These are phyloP conservation scores for Protomyces inundatus DNA, from an alignment of 1,139 yeast species.

Conservation along the genomic window DNA sequence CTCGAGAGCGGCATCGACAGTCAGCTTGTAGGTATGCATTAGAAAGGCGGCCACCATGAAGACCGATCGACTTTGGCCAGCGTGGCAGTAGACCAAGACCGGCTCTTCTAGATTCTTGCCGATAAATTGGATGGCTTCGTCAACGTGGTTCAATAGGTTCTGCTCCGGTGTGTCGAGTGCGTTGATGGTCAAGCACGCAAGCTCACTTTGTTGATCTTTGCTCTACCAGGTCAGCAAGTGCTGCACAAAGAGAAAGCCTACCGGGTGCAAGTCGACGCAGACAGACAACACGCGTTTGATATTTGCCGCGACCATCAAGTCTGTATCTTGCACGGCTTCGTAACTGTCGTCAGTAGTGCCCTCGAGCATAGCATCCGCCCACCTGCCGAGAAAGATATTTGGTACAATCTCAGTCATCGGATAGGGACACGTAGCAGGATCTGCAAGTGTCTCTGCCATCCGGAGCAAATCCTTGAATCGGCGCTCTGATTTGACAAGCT, in stretches of 20 bases:
- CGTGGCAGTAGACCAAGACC: slow-evolving; percentile 45
- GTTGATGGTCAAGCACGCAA: not conserved
- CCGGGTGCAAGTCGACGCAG: slow-evolving; percentile 7
- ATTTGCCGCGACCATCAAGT: slow-evolving; percentile 9
- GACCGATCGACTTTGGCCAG: slow-evolving; percentile 81
- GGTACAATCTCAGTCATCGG: not conserved
- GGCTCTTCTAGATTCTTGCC: slow-evolving; percentile 32
- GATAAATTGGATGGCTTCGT: slow-evolving; percentile 60
- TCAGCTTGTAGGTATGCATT: slow-evolving; percentile 64
- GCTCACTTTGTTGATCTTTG: not conserved
- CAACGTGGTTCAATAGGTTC: slow-evolving; percentile 59
- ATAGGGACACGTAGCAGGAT: no score
- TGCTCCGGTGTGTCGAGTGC: slow-evolving; percentile 33
- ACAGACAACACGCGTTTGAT: slow-evolving; percentile 31
- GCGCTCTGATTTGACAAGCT: no score
- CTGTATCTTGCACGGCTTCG: slow-evolving; percentile 28
- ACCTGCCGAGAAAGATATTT: not conserved
- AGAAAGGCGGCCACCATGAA: slow-evolving; percentile 68
- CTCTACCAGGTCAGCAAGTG: not conserved
- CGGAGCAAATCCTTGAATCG: no score
- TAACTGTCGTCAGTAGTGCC: not conserved
- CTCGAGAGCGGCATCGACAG: slow-evolving; percentile 58
- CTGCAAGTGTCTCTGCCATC: no score
- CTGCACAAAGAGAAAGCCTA: not conserved
- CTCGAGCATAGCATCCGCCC: not conserved